Evolutionary conservation across 2,329 filamentous ascomycete genomes (phyloP).

Genomic region (Trichoderma sp.): DNA sequence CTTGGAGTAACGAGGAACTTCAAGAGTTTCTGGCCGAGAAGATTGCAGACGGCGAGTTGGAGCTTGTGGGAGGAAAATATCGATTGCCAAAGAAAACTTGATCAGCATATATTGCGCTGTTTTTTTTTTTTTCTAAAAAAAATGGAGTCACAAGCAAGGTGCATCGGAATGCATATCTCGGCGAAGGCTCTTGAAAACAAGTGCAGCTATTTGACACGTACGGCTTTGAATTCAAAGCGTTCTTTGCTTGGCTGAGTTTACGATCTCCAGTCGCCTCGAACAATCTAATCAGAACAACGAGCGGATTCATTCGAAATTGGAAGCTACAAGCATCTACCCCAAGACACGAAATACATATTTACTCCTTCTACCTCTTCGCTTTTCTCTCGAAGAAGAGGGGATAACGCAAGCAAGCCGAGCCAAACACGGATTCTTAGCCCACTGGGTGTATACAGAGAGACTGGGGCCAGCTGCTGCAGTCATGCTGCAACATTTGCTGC

Average conservation of each 20-base stretch:
- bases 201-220: neutral
- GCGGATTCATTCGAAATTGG: neutral
- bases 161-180: neutral
- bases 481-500: constrained; percentile 18
- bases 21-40: constrained; percentile 78
- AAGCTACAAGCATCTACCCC: neutral
- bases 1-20: constrained; percentile 87
- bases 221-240: neutral
- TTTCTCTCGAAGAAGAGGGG: neutral
- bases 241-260: too few relatives aligned
- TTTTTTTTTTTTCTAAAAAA: too few relatives aligned
- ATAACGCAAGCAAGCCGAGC: neutral
- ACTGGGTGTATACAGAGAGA: neutral
- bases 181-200: neutral
- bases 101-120: too few relatives aligned
- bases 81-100: constrained; percentile 61
- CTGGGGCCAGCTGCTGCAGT: constrained; percentile 14
- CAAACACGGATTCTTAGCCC: neutral
- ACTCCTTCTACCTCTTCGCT: neutral
- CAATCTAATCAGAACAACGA: neutral
- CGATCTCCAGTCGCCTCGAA: neutral
- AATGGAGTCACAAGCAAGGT: neutral
- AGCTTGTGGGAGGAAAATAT: constrained; percentile 72
- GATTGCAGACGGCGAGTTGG: constrained; percentile 71
- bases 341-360: neutral